Evolutionary conservation across 2,329 filamentous ascomycete genomes (phyloP), one percentile per base, ranked within the genome.

Genomic region (Lithohypha guttulata): DNA sequence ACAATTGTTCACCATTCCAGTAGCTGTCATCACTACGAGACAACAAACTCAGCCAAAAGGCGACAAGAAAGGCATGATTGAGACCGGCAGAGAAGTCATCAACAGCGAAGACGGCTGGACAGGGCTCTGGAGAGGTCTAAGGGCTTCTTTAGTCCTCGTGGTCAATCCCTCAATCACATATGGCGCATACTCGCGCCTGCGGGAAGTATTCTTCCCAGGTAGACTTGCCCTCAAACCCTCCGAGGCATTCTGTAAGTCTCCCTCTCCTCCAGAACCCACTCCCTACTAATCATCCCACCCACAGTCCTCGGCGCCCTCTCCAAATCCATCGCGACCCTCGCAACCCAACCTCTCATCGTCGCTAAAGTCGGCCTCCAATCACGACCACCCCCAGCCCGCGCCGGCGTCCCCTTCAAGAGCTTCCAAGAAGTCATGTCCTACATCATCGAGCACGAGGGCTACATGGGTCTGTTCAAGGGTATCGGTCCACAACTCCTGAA

Each of bases 111-210:
- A 98, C 62, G 91, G 91, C 21, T 77, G 83, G 58, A 75, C 73
- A 15, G 91, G 91, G 10, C 71, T 98, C 29, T 98, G 91, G 91
- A 80, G 89, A 60, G 91, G 91, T 6, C 64, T 98, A 51, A 95
- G 95, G 66, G 91, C 91, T 39, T 95, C 87, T 60, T 71, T 98
- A 57, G 89, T 98, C 20, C 72, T 98, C 43, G 89, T 96, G 8
- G 76, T 96, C 45, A 98, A 98, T 59, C 91, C 91, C 8, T 84
- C 87, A 32, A 98, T 98, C 59, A 98, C 91, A 32, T 98, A 98
- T 54, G 91, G 91, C 38, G 86, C 87, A 39, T 98, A 96, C 56
- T 87, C 98, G 66, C 77, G 87, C 50, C 65, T 96, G 50, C 82
- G 83, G 62, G 79, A 81, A 23, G 53, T 75, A 7, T 53, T 95